These are phyloP conservation scores for Cryptococcus sp. DNA, from an alignment of 1,284 basidiomycete genomes.

Conservation along the genomic window DNA sequence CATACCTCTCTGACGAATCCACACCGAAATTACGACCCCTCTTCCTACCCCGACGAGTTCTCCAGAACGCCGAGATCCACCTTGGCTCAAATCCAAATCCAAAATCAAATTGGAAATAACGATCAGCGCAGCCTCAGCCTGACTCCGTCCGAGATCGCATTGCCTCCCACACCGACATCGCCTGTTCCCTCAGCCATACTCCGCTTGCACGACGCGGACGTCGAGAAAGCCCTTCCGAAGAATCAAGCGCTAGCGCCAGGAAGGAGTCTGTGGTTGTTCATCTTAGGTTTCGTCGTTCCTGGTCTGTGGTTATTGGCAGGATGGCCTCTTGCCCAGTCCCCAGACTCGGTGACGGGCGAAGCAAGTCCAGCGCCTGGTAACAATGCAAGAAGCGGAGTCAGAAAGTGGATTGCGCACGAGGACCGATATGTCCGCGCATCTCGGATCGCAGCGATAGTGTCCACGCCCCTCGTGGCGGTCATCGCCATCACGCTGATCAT, in stretches of 20 bases:
- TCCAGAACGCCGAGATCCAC: conserved; percentile 4
- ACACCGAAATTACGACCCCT: conserved; percentile 23
- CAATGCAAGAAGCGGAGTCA: background rate
- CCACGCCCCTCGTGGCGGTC: conserved; percentile 5
- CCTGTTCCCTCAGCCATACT: background rate
- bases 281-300: conserved; percentile 17
- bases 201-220: conserved; percentile 2
- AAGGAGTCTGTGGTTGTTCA: conserved; percentile 12
- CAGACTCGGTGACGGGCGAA: background rate
- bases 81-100: background rate
- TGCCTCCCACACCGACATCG: background rate
- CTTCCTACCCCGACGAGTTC: conserved; percentile 13
- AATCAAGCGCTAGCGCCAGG: background rate
- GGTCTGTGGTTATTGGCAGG: conserved; percentile 20
- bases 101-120: background rate
- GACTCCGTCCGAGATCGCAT: background rate
- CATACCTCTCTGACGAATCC: conserved; percentile 3
- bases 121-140: background rate
- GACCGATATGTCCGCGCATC: conserved; percentile 12
- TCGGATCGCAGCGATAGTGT: conserved; percentile 10
- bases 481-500: conserved; percentile 6
- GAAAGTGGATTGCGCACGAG: conserved; percentile 5
- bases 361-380: background rate
- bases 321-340: conserved; percentile 8
- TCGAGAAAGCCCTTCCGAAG: conserved; percentile 9